A percentile compares a stretch with the other conserved stretches of the same genome.
These are phyloP conservation scores for Metschnikowia lunata DNA, from an alignment of 805 yeast genomes.

Conservation along the genomic window DNA sequence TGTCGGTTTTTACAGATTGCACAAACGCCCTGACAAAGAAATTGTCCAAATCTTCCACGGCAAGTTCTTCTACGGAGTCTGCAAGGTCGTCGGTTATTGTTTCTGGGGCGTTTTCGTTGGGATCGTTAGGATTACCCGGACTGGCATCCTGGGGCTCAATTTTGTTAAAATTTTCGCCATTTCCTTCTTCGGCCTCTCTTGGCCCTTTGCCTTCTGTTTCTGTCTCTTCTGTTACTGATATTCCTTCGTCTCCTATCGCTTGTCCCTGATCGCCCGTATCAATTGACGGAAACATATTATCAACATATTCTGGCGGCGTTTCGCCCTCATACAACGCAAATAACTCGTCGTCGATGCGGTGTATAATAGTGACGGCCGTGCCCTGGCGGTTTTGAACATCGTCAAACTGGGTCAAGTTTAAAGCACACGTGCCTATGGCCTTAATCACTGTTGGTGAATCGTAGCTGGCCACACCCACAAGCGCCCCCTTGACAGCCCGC, in stretches of 20 bases:
- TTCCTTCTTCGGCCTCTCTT: background rate
- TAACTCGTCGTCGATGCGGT: slow-evolving; percentile 63
- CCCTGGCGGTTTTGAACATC: slow-evolving; percentile 65
- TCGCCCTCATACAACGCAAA: slow-evolving; percentile 46
- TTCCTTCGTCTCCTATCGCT: background rate
- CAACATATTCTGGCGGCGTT: slow-evolving; percentile 21
- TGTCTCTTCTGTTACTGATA: background rate
- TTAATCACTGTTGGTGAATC: slow-evolving; percentile 56
- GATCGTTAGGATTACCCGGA: background rate
- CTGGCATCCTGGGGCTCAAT: background rate
- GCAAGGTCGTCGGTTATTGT: slow-evolving; percentile 18
- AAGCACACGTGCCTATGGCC: slow-evolving; percentile 65
- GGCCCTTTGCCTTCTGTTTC: background rate
- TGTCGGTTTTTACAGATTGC: slow-evolving; percentile 59
- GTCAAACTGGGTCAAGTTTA: slow-evolving; percentile 42
- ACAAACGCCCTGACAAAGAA: slow-evolving; percentile 68
- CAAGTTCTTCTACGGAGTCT: slow-evolving; percentile 38
- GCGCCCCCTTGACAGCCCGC: slow-evolving; percentile 43
- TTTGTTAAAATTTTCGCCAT: background rate
- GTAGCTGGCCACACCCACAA: slow-evolving; percentile 69
- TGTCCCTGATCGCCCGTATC: slow-evolving; percentile 1
- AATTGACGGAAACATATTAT: background rate
- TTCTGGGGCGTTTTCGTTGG: background rate
- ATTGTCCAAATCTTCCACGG: slow-evolving; percentile 65
- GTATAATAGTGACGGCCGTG: slow-evolving; percentile 71